Evolutionary conservation across 2,329 filamentous ascomycete genomes (phyloP), one percentile per base, ranked within the genome.

Genomic region (Ilyonectria sp.): DNA sequence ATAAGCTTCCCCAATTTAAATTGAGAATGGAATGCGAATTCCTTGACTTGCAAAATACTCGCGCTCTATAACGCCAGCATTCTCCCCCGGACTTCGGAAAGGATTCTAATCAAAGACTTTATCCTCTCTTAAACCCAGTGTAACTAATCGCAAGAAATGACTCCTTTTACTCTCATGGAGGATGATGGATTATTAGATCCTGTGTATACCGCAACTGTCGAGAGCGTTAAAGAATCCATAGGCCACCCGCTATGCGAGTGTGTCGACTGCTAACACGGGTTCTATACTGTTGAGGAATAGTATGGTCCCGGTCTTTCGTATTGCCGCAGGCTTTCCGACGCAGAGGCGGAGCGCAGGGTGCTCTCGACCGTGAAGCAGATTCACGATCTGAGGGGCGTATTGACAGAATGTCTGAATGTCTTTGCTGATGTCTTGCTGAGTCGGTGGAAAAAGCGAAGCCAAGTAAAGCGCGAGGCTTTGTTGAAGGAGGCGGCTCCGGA

Each of bases 371-470:
- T 60, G n/a, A 15, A 60, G 1, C 35, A 26, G 26, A 60, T 60
- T 8, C 31, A 31, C 44, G 19, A 21, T 43, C 10, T 9, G 0
- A 37, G 46, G 29, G 17, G 7, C 17, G n/a, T 19, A 10, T 35
- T 52, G 10, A 31, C 21, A 49, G 43, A 50, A 40, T 44, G 31
- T 26, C 44, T 60, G 13, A 7, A 26, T 4, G 9, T 11, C 6
- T 50, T 40, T 17, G 46, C 44, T n/a, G 44, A 60, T 21, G 19
- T 60, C 35, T 26, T 60, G 46, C 46, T 60, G 46, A 50, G 19
- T 23, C 44, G 56, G n/a, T 60, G 56, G 56, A 29, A 43, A 35
- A 50, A 52, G 31, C 56, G 13, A 37, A 52, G 15, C 9, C 31
- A 29, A 29, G 21, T 8, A 5, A 29, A 50, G 21, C 56, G 56